Evolutionary conservation across 306 rosid species (phyloP).

Genomic region (Cotoneaster glaucophyllus): DNA sequence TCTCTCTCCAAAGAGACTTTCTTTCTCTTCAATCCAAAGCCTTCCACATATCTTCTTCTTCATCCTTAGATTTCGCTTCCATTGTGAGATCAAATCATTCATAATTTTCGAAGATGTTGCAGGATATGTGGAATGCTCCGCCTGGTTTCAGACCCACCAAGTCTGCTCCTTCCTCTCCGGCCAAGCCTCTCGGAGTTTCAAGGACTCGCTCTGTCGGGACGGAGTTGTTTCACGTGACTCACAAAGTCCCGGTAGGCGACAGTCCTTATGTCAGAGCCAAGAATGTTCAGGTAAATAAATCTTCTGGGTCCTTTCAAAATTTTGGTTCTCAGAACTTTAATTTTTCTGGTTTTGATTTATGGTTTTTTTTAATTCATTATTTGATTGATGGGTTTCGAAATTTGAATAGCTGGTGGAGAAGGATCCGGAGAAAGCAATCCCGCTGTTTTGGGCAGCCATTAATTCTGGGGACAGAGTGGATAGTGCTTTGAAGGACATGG

Average conservation of each 20-base stretch:
- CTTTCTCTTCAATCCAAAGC: not conserved
- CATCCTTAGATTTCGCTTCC: not conserved
- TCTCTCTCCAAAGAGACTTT: not conserved
- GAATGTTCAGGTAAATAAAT: conserved; percentile 68
- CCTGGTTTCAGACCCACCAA: conserved; percentile 93
- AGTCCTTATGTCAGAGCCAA: conserved; percentile 95
- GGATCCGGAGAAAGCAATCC: conserved; percentile 96
- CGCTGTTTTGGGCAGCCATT: conserved; percentile 94
- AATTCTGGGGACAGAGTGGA: conserved; percentile 97
- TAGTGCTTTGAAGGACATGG: conserved; percentile 96
- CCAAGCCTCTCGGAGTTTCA: conserved; percentile 65
- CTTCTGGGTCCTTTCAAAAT: not conserved
- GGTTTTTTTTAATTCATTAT: not conserved
- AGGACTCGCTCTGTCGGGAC: conserved; percentile 50
- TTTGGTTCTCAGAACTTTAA: not conserved
- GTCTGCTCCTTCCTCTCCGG: conserved; percentile 95
- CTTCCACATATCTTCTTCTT: conserved; percentile 13
- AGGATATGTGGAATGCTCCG: conserved; percentile 92
- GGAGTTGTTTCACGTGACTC: conserved; percentile 70
- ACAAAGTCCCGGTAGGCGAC: conserved; percentile 84
- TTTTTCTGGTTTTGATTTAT: not conserved
- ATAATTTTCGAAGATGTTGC: conserved; percentile 36
- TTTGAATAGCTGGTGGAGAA: conserved; percentile 70
- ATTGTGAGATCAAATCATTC: not conserved
- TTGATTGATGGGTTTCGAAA: not conserved